Percentiles rank a stretch among this genome's conserved stretches.
Conservation (phyloP, 1,284 basidiomycete species). For the Mycosarcoma mackinlayi region DNA sequence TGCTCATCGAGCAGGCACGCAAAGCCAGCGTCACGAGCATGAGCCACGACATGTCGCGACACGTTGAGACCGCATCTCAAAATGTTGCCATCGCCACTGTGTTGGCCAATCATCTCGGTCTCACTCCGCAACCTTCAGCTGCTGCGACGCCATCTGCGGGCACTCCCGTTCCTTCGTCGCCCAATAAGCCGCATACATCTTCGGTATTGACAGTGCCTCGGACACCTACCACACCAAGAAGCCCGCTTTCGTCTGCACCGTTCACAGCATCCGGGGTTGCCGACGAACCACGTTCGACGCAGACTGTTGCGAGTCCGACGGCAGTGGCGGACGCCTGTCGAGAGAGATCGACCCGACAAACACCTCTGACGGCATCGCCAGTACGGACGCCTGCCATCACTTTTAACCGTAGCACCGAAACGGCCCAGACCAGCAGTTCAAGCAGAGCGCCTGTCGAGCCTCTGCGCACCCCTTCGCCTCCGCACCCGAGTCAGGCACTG, state of each 20-base stretch:
- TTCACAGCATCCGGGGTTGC: constrained; percentile 14
- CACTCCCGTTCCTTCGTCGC: constrained; percentile 19
- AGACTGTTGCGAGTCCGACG: not conserved
- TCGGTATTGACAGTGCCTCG: constrained; percentile 15
- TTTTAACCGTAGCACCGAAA: constrained; percentile 14
- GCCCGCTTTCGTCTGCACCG: constrained; percentile 26
- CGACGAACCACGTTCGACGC: not conserved
- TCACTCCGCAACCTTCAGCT: constrained; percentile 27
- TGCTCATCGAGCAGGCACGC: constrained; percentile 49
- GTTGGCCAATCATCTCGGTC: constrained; percentile 31
- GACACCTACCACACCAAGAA: constrained; percentile 30
- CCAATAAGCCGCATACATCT: constrained; percentile 17
- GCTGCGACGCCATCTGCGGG: constrained; percentile 24
- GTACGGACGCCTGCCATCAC: constrained; percentile 21
- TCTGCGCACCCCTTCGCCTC: constrained; percentile 15
- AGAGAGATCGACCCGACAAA: not conserved
- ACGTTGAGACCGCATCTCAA: constrained; percentile 27
- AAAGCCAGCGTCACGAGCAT: constrained; percentile 30
- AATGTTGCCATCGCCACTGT: constrained; percentile 42
- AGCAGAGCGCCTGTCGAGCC: constrained; percentile 7
- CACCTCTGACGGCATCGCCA: constrained; percentile 10
- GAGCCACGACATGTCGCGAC: constrained; percentile 26
- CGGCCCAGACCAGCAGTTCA: not conserved
- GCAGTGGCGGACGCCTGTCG: not conserved
- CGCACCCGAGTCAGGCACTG: constrained; percentile 14